phyloP scores from a whole-genome alignment of 495 filamentous ascomycete species.

The Lasiosphaeriaceae sp. region DNA sequence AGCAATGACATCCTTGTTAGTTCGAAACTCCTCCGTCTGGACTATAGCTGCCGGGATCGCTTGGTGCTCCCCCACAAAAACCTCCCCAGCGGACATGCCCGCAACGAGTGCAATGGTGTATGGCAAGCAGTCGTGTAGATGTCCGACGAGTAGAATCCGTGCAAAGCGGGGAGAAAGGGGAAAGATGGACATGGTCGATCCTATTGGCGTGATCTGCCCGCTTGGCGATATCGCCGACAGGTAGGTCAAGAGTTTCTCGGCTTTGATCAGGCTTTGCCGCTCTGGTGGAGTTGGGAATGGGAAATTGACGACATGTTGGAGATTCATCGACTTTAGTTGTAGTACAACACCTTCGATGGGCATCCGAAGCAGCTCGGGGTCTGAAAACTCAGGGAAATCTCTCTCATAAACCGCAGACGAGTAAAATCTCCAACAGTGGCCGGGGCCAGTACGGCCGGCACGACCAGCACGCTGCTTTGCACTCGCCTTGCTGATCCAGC shows the following conservation, averaged over 20 bases:
- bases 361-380: conserved; percentile 86
- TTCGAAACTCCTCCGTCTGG: conserved; percentile 50
- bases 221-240: conserved; percentile 61
- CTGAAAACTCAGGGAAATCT: conserved; percentile 80
- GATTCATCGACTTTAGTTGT: conserved; percentile 92
- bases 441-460: conserved; percentile 91
- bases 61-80: conserved; percentile 85
- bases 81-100: conserved; percentile 78
- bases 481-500: conserved; percentile 97
- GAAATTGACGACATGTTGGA: conserved; percentile 88
- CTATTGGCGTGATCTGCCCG: conserved; percentile 73
- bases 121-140: conserved; percentile 75
- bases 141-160: conserved; percentile 83
- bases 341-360: conserved; percentile 91
- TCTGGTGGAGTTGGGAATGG: conserved; percentile 96
- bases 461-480: conserved; percentile 90
- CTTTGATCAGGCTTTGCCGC: conserved; percentile 70
- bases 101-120: conserved; percentile 89
- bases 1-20: conserved; percentile 61
- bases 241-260: conserved; percentile 79
- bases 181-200: conserved; percentile 77
- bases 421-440: conserved; percentile 92
- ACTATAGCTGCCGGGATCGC: conserved; percentile 51
- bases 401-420: conserved; percentile 92
- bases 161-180: conserved; percentile 87